Evolutionary conservation across 805 yeast species (phyloP), one percentile per base, ranked within the genome.

Genomic region (Sungouiozyma ichnusensis): DNA sequence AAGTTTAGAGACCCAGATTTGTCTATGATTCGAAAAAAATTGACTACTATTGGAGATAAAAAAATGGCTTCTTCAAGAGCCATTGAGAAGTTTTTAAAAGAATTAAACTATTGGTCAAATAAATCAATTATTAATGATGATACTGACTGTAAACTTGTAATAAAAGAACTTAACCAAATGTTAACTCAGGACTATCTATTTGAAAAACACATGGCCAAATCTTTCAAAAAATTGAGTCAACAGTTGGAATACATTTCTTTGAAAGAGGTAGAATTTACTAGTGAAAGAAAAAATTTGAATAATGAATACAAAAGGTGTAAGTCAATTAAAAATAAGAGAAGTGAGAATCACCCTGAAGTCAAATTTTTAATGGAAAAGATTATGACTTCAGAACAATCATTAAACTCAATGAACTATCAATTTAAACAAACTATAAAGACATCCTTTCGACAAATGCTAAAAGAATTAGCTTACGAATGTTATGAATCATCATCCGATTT

Each of bases 211-310:
- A 46, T 55, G 8, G 34, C 55, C 1, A 44, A 42, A 8, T 45
- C 44, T 24, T 41, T 55, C 18, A 51, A 40, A 36, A 36, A 34
- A 5, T 34, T 57, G 14, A 47, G 48, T 6, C 45, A 46, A 19
- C 47, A 48, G 17, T 39, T 58, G n/a, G 58, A 52, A 32, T 52
- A 46, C 39, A 49, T 57, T 2, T 41, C 52, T 13, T 44, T 45
- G 38, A 49, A 61, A 36, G 63, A 59, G 40, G 48, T 42, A 4
- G 54, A 55, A 36, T 42, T 55, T 38, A 36, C 49, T 14, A 49
- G 45, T 5, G 54, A 42, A 33, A 44, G 45, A 37, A 57, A 51
- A 33, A 50, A 46, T 19, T 32, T 53, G 16, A 35, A 43, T 13
- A 38, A 36, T n/a, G 52, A 51, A 15, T 36, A 44, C 17, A 56